Percentiles rank a stretch among this genome's conserved stretches.
phyloP scores from a whole-genome alignment of 2,329 filamentous ascomycete species.

The Macroventuria anomochaeta region DNA sequence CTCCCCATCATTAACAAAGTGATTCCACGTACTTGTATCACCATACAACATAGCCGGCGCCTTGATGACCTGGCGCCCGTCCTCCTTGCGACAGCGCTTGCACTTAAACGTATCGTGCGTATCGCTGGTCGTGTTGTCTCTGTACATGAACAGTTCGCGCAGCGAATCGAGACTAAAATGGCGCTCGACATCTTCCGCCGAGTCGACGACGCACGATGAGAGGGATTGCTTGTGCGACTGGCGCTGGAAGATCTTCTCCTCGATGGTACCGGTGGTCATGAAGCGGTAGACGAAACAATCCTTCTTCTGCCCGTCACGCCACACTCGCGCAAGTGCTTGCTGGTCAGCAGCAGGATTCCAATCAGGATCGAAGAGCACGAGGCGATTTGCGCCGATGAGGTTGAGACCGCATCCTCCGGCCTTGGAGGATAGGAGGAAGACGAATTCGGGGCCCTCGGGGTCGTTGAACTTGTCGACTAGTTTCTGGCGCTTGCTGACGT shows the following conservation, averaged over 20 bases:
- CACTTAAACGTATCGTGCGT: constrained; percentile 99
- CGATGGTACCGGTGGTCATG: constrained; percentile 95
- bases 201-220: constrained; percentile 95
- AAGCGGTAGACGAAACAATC: constrained; percentile 99
- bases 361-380: constrained; percentile 90
- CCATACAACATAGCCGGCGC: constrained; percentile 95
- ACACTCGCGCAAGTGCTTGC: constrained; percentile 94
- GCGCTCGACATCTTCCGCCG: constrained; percentile 93
- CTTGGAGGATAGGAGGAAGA: constrained; percentile 96
- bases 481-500: constrained; percentile 95
- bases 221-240: constrained; percentile 98
- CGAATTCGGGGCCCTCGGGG: constrained; percentile 84
- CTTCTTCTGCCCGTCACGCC: constrained; percentile 99
- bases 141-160: constrained; percentile 92
- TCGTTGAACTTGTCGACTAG: constrained; percentile 98
- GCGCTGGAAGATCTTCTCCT: constrained; percentile 99
- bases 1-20: constrained; percentile 81
- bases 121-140: constrained; percentile 82
- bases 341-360: constrained; percentile 99
- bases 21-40: constrained; percentile 99
- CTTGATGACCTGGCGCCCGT: constrained; percentile 86
- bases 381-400: constrained; percentile 89
- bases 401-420: constrained; percentile 97
- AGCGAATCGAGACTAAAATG: constrained; percentile 93
- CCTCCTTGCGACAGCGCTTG: constrained; percentile 82